Conservation (phyloP, 129 eudicot species). For the Helianthus tuberosus region DNA sequence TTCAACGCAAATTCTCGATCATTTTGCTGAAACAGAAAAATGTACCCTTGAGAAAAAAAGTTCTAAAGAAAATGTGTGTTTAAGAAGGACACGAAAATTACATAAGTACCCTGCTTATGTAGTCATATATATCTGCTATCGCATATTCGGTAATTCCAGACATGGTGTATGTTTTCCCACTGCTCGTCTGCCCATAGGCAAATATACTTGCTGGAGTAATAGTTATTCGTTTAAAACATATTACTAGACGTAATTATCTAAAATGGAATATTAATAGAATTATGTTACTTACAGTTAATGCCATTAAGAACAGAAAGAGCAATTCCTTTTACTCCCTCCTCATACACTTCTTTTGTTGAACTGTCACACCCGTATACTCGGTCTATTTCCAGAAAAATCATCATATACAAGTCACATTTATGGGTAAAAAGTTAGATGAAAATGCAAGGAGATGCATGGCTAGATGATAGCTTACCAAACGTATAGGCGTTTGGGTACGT, state of each 20-base stretch:
- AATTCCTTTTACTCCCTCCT: constrained; percentile 62
- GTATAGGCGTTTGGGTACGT: constrained; percentile 60
- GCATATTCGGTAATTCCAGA: constrained; percentile 73
- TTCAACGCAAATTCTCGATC: constrained; percentile 71
- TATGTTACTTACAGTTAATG: constrained; percentile 10
- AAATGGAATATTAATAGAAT: background rate
- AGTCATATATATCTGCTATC: constrained; percentile 63
- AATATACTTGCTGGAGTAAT: constrained; percentile 73
- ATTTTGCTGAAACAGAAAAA: constrained; percentile 41
- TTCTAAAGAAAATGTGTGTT: background rate
- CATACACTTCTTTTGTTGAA: constrained; percentile 72
- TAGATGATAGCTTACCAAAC: constrained; percentile 52
- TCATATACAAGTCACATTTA: background rate
- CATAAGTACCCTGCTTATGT: constrained; percentile 53
- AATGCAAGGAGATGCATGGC: background rate
- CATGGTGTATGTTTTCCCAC: constrained; percentile 99
- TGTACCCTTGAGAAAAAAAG: background rate
- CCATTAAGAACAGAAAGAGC: constrained; percentile 55
- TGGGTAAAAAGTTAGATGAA: background rate
- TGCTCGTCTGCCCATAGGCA: constrained; percentile 98
- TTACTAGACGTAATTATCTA: background rate
- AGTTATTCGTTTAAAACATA: constrained; percentile 17
- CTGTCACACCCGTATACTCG: constrained; percentile 49
- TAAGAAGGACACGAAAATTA: background rate
- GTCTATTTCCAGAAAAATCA: constrained; percentile 42